Percentiles rank a stretch among this genome's conserved stretches.
phyloP scores from a whole-genome alignment of 2,329 filamentous ascomycete species.

The Thermoascus crustaceus region DNA sequence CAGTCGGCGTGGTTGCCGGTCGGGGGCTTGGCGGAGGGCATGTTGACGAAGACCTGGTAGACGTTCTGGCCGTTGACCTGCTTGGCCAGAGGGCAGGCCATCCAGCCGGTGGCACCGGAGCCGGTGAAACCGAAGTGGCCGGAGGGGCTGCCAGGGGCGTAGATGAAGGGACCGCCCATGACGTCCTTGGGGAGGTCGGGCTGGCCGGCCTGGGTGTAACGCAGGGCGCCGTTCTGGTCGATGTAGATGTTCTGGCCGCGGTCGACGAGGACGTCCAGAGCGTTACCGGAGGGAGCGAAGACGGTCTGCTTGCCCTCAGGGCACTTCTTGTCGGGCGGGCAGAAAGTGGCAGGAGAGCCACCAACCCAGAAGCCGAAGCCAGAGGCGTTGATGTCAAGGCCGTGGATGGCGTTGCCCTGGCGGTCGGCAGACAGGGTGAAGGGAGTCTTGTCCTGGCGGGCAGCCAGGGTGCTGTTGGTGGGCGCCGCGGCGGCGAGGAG shows the following conservation, averaged over 20 bases:
- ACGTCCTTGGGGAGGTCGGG: slow-evolving; percentile 44
- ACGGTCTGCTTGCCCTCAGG: slow-evolving; percentile 42
- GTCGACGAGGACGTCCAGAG: slow-evolving; percentile 46
- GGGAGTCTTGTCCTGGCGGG: not conserved
- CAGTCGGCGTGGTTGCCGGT: slow-evolving; percentile 30
- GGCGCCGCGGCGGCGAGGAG: not conserved
- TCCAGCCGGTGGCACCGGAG: slow-evolving; percentile 32
- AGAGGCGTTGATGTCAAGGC: slow-evolving; percentile 39
- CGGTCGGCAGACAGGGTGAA: not conserved
- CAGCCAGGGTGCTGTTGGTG: not conserved
- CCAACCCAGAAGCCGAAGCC: slow-evolving; percentile 45
- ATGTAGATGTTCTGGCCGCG: slow-evolving; percentile 58
- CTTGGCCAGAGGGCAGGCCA: slow-evolving; percentile 36
- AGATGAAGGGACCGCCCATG: slow-evolving; percentile 42
- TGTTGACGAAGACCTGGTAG: slow-evolving; percentile 37
- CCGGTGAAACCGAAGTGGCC: slow-evolving; percentile 25
- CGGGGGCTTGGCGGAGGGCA: slow-evolving; percentile 34
- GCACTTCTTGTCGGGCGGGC: slow-evolving; percentile 38
- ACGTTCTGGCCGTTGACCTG: slow-evolving; percentile 12
- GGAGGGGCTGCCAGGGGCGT: slow-evolving; percentile 19
- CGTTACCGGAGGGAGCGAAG: slow-evolving; percentile 29
- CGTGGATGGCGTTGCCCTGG: slow-evolving; percentile 33
- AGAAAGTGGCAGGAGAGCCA: slow-evolving; percentile 41
- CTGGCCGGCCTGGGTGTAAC: slow-evolving; percentile 51
- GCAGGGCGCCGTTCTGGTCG: slow-evolving; percentile 44